Base-by-base conservation (phyloP, 345 rosid genomes). In the Mercurialis annua region DNA sequence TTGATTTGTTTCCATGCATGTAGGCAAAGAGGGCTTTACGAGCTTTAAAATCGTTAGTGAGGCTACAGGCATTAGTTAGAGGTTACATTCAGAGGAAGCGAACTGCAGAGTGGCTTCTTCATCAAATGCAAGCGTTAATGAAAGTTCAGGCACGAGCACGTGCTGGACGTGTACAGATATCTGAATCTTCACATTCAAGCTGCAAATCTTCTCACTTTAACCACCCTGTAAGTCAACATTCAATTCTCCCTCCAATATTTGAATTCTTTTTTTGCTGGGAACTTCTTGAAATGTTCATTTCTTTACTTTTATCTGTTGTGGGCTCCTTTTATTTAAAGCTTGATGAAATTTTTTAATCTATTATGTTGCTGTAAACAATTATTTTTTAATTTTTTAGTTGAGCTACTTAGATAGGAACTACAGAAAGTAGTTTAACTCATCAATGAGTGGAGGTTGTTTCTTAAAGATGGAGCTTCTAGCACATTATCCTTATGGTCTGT, bases 11-110 rank as follows among this genome's bases (percentile, higher is more conserved):
- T 17, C 23, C 21, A 9, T 56, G 30, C 12, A 8, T 47, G 91
- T 56, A 56, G 96, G 97, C 99, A 5, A 86, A 86, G 67, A 82
- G 92, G 74, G 98, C 99, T 0, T 77, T 92, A 80, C 83, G 97
- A n/a, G 99, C 99, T 26, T 62, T 95, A 14, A 95, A 77, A 75
- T 93, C 93, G n/a, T 70, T 95, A 73, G 98, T 95, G n/a, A 86
- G 86, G 86, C 94, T 95, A 75, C 96, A 95, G 67, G 98, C 98
- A 0, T 73, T 90, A 38, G 96, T 90, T n/a, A 88, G 99, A 79
- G 97, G 99, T 12, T 90, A 92, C 67, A 84, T 92, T 4, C 88
- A 85, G 78, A 77, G 99, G 67, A 95, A 92, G 80, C 77, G 84
- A 71, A 81, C 80, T 30, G 61, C 83, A 4, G 78, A 75, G 27